phyloP scores from a whole-genome alignment of 768 basidiomycete genomes.

The Calocera cornea region DNA sequence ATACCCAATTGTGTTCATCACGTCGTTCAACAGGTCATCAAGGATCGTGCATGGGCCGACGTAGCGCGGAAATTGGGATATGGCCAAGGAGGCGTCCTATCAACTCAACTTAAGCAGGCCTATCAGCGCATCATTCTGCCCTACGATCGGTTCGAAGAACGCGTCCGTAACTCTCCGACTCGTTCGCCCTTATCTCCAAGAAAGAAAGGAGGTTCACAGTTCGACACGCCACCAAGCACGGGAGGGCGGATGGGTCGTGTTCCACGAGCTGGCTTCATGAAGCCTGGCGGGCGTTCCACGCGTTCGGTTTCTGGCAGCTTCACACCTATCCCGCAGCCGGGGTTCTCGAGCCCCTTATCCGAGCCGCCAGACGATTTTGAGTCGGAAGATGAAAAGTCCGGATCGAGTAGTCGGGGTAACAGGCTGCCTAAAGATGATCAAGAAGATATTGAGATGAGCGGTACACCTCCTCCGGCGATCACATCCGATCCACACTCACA shows the following conservation, averaged over 20 bases:
- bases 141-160: constrained; percentile 82
- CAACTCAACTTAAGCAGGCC: constrained; percentile 77
- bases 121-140: constrained; percentile 86
- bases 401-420: neutral
- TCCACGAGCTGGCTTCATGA: neutral
- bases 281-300: neutral
- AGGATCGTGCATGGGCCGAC: constrained; percentile 76
- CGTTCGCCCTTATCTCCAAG: neutral
- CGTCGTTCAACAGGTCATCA: constrained; percentile 47
- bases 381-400: constrained; percentile 20
- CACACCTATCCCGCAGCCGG: constrained; percentile 48
- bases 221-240: constrained; percentile 5
- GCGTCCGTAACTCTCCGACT: constrained; percentile 51
- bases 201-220: neutral
- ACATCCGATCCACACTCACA: neutral
- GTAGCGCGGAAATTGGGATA: constrained; percentile 74
- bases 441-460: neutral
- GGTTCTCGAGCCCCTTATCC: constrained; percentile 62
- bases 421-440: neutral
- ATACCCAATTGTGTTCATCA: constrained; percentile 4
- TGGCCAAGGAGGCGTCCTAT: constrained; percentile 59
- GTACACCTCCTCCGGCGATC: neutral
- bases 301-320: neutral
- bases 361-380: constrained; percentile 71
- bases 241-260: neutral